phyloP scores from a whole-genome alignment of 1,284 basidiomycete genomes.

The Microbotryum silenes-acaulis region DNA sequence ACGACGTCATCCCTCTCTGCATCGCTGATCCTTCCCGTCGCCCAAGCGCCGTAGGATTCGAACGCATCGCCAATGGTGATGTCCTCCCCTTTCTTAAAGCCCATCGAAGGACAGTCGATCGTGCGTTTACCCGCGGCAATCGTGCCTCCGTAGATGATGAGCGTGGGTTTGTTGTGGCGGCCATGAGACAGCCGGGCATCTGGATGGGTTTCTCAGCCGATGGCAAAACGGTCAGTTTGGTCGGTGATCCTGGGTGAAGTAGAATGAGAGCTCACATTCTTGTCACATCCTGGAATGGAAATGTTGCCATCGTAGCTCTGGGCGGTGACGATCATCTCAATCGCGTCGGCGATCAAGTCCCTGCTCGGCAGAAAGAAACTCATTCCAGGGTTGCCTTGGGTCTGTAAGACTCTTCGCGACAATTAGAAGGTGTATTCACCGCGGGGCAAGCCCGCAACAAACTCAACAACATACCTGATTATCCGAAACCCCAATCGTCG shows the following conservation, averaged over 20 bases:
- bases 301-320: conserved; percentile 12
- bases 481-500: conserved; percentile 11
- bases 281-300: conserved; percentile 53
- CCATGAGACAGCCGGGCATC: conserved; percentile 79
- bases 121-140: conserved; percentile 9
- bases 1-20: conserved; percentile 3
- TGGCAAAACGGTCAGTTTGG: too few species aligned
- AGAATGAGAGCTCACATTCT: conserved; percentile 51
- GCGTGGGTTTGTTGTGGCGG: conserved; percentile 40
- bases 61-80: conserved; percentile 16
- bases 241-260: too few species aligned
- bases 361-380: conserved; percentile 78
- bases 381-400: conserved; percentile 46
- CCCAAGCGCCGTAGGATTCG: conserved; percentile 7
- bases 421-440: too few species aligned
- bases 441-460: too few species aligned
- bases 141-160: conserved; percentile 46
- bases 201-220: not conserved
- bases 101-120: conserved; percentile 9
- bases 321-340: conserved; percentile 51
- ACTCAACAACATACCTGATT: not conserved
- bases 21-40: conserved; percentile 6
- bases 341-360: conserved; percentile 80
- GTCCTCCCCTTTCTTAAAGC: conserved; percentile 4
- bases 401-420: not conserved